Base-by-base conservation (phyloP, 331 rosid genomes). In the Prunus yedoensis region DNA sequence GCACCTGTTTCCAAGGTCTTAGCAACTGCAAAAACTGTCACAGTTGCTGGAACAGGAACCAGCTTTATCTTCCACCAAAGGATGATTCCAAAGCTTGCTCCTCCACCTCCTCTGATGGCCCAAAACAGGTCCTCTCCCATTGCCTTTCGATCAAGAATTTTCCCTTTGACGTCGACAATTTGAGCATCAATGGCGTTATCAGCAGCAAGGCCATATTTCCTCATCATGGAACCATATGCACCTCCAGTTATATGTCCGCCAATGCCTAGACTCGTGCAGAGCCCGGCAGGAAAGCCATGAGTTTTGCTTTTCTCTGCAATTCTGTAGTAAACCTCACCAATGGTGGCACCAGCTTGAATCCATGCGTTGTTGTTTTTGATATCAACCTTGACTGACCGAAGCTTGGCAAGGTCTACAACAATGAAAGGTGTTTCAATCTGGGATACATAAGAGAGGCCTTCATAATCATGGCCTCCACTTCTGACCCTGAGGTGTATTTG, bases 41-140 rank as follows among this genome's bases (percentile, higher is more conserved):
- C 92, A 0, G 85, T 89, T 79, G 76, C 66, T 16, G 96, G 93
- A 50, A 90, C 96, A 25, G 81, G 86, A 60, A 85, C 90, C 7
- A 90, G 85, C 50, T 82, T 83, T 23, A 90, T 75, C 78, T 90
- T 87, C 93, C 93, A 90, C 90, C 88, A 85, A 6, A 88, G 84
- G 57, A 88, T 83, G 41, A 90, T 66, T 21, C 96, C 96, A 46
- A 90, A 90, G 77, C 90, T 88, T 64, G 80, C 91, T 74, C 96
- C 96, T 58, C 93, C 93, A 12, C 96, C 91, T 21, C 96, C 96
- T 80, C 93, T 61, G 0, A 90, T 88, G 0, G 96, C 96, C 96
- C 96, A 90, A 82, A 90, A 90, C 2, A 85, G 20, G 10, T 90
- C 96, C 45, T 90, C 89, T 27, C 91, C 96, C 96, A 90, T 90